Evolutionary conservation across 1,284 basidiomycete genomes (phyloP).

Genomic region (Boletellus dicymbophilus): DNA sequence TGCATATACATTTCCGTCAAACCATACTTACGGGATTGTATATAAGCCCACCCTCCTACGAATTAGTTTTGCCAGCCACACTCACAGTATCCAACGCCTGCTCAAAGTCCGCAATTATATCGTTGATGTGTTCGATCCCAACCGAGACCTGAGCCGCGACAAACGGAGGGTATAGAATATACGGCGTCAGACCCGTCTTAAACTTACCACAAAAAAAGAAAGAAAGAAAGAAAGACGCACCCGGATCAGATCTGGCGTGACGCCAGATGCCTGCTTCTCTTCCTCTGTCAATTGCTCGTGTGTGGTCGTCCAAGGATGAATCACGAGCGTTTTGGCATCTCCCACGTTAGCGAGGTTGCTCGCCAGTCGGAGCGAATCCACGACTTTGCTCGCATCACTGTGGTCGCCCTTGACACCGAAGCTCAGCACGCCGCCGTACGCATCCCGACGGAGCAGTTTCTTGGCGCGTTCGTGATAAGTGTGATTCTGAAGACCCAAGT

Average conservation of each 20-base stretch:
- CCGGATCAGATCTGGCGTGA: conserved; percentile 80
- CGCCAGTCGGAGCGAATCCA: conserved; percentile 76
- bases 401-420: conserved; percentile 80
- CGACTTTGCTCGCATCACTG: conserved; percentile 61
- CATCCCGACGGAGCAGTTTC: conserved; percentile 55
- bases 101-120: conserved; percentile 87
- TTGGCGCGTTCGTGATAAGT: conserved; percentile 63
- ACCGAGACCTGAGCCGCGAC: conserved; percentile 49
- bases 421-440: conserved; percentile 78
- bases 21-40: background rate
- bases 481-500: conserved; percentile 74
- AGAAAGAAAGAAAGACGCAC: conserved; percentile 39
- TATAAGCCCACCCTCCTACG: background rate
- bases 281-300: conserved; percentile 76
- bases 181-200: background rate
- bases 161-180: background rate
- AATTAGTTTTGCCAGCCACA: background rate
- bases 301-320: conserved; percentile 84
- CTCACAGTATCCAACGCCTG: conserved; percentile 24
- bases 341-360: conserved; percentile 81
- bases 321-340: conserved; percentile 81
- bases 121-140: conserved; percentile 85
- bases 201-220: no score
- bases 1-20: no score
- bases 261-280: conserved; percentile 73